Evolutionary conservation across 768 basidiomycete genomes (phyloP).

Genomic region (Naganishia vishniacii): DNA sequence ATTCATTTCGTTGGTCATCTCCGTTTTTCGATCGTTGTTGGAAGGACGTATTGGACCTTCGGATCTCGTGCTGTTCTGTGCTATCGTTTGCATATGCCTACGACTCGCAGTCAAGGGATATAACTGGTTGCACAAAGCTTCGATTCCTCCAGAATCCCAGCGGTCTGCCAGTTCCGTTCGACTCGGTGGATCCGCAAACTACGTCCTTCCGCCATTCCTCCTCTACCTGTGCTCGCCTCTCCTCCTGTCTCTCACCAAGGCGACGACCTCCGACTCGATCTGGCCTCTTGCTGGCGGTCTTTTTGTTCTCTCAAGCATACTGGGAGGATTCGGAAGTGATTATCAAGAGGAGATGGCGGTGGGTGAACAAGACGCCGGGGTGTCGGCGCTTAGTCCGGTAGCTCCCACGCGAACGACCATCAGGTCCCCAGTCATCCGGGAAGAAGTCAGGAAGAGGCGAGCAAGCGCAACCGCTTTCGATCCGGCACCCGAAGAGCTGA

Average conservation of each 20-base stretch:
- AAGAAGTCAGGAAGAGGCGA: constrained; percentile 4
- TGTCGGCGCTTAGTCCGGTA: constrained; percentile 28
- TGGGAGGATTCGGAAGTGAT: constrained; percentile 25
- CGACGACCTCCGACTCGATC: constrained; percentile 93
- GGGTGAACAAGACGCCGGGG: background rate
- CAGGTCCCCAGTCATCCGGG: background rate
- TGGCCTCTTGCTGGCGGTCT: constrained; percentile 87
- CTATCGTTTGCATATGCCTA: background rate
- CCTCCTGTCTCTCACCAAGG: constrained; percentile 81
- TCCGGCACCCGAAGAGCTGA: background rate
- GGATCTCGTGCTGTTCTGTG: constrained; percentile 11
- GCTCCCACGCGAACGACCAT: background rate
- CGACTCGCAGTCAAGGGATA: constrained; percentile 4
- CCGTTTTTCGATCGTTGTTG: constrained; percentile 67
- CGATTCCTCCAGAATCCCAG: background rate
- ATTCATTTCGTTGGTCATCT: constrained; percentile 70
- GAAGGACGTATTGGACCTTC: constrained; percentile 52
- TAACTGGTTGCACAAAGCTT: background rate
- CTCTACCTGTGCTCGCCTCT: constrained; percentile 87
- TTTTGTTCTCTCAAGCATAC: constrained; percentile 51
- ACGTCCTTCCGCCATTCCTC: constrained; percentile 77
- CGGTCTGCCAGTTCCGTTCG: background rate
- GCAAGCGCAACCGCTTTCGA: background rate
- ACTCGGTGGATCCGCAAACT: constrained; percentile 35
- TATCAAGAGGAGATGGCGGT: constrained; percentile 15